Conservation (phyloP, 108 stramenopile species). For the Cyclostephanos tholiformis region DNA sequence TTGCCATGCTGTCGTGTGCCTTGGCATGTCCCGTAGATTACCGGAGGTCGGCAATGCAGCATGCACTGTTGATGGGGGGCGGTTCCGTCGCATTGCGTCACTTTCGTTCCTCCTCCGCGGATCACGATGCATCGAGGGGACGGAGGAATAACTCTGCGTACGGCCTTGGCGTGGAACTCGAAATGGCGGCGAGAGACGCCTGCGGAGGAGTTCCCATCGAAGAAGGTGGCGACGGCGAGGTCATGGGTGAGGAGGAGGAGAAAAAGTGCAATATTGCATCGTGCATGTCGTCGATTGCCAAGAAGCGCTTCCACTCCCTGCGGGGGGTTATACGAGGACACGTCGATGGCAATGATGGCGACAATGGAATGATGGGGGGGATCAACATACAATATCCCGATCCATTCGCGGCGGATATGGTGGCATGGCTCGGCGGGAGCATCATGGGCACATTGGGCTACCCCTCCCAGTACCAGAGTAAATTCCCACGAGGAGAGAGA, state of each 20-base stretch:
- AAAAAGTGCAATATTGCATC: slow-evolving; percentile 28
- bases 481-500: background rate
- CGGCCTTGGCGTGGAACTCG: slow-evolving; percentile 15
- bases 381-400: slow-evolving; percentile 37
- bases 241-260: slow-evolving; percentile 20
- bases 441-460: slow-evolving; percentile 33
- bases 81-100: slow-evolving; percentile 33
- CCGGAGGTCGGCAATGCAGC: slow-evolving; percentile 27
- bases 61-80: slow-evolving; percentile 29
- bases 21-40: slow-evolving; percentile 35
- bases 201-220: slow-evolving; percentile 20
- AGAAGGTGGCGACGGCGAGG: slow-evolving; percentile 6
- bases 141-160: background rate
- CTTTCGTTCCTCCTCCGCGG: background rate
- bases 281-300: slow-evolving; percentile 27
- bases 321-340: background rate
- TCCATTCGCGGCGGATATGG: slow-evolving; percentile 40
- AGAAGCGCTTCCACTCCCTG: slow-evolving; percentile 27
- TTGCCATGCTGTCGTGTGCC: slow-evolving; percentile 28
- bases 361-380: slow-evolving; percentile 10
- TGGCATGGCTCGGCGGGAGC: slow-evolving; percentile 36
- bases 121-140: background rate
- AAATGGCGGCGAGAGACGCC: slow-evolving; percentile 20
- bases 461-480: background rate
- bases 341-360: slow-evolving; percentile 8